Evolutionary conservation across 2,329 filamentous ascomycete genomes (phyloP).

Genomic region (Fusarium luffae): DNA sequence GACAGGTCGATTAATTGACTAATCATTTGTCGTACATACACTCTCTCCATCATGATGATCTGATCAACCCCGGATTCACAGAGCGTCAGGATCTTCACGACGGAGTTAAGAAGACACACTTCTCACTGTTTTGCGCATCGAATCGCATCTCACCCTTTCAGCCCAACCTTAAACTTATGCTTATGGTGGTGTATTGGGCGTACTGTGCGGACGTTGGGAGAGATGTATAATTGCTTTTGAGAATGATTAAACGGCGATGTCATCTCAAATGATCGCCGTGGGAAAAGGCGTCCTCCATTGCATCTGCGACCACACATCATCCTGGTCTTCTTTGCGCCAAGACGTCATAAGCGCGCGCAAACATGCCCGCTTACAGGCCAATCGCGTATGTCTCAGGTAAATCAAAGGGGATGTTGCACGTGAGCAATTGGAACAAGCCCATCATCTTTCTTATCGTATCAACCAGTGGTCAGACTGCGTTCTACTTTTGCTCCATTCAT

Average conservation of each 20-base stretch:
- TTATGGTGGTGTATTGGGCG: background rate
- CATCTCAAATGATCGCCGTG: background rate
- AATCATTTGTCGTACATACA: background rate
- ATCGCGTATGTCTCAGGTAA: background rate
- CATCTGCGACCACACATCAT: background rate
- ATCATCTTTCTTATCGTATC: background rate
- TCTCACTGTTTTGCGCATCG: no score
- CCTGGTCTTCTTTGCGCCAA: background rate
- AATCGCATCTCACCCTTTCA: background rate
- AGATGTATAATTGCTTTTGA: no score
- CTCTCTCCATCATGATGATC: background rate
- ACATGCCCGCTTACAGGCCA: background rate
- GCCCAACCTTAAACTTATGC: slow-evolving; percentile 27
- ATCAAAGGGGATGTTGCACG: background rate
- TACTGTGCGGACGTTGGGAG: background rate
- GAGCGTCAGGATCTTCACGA: no score
- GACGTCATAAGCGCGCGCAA: background rate
- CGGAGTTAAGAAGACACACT: no score
- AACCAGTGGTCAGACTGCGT: no score
- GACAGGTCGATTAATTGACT: background rate
- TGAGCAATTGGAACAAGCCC: background rate
- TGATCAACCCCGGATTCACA: no score
- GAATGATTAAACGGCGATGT: background rate
- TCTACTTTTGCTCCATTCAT: no score
- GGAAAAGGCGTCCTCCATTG: background rate